Evolutionary conservation across 1,284 basidiomycete genomes (phyloP), one percentile per base, ranked within the genome.

Genomic region (Naganishia sp.): DNA sequence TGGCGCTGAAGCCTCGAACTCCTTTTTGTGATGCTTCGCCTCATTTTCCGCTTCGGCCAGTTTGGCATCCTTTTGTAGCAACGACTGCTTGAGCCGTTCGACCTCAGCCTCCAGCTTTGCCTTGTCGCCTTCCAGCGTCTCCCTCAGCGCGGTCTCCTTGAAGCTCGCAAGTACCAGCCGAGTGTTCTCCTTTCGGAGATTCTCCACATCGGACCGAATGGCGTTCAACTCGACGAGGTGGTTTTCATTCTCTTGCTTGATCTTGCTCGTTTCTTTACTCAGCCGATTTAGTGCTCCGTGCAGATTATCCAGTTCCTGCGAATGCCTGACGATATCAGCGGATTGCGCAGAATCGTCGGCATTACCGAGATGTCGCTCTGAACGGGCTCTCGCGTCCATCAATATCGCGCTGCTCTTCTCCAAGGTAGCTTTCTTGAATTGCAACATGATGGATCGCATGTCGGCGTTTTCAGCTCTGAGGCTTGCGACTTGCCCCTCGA

Each of bases 51-150:
- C 57, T 4, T 60, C 57, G 18, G 21, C 15, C 28, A 49, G 16
- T n/a, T 36, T 46, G 15, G 18, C 31, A 31, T 53, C 52, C 28
- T 9, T 49, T 6, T 49, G 16, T 36, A 36, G 45, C 28, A 60
- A 13, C 46, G 25, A 33, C 16, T 50, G 46, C 18, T 31, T 42
- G 9, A 60, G 57, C 31, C 42, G 48, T 9, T 39, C 9, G 11
- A 60, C 57, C 23, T 60, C 31, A 3, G 57, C 57, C 36, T 60
- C 46, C 31, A 60, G n/a, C 39, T 39, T 48, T 21, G 57, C 31
- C 36, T 60, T 60, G 45, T 60, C 57, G 6, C n/a, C n/a, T 13
- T 49, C 36, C 31, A 60, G 13, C 18, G 46, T 45, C 36, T 60
- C 57, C 11, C 57, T 31, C 15, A 15, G 7, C 45, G 46, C 28